These are phyloP conservation scores for Emmonsiellopsis sp. DNA, from an alignment of 2,329 filamentous ascomycete species.

Conservation along the genomic window DNA sequence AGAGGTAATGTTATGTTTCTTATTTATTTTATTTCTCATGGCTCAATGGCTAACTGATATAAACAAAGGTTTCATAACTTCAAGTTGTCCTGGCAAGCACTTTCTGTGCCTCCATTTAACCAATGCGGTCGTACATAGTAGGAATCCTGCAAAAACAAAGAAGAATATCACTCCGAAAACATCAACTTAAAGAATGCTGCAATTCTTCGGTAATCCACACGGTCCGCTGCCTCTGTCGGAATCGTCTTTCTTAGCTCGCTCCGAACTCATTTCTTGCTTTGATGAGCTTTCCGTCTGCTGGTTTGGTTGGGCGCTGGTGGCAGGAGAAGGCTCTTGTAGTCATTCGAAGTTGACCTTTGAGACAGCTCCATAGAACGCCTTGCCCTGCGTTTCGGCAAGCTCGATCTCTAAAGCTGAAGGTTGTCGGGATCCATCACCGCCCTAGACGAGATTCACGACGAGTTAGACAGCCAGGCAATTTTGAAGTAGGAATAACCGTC, in stretches of 20 bases:
- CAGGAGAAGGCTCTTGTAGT: slow-evolving; percentile 56
- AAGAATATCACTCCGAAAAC: not conserved
- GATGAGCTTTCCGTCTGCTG: slow-evolving; percentile 15
- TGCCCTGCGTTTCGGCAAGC: slow-evolving; percentile 73
- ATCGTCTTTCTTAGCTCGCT: slow-evolving; percentile 34
- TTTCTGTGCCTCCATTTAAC: not conserved
- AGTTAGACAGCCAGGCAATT: no score
- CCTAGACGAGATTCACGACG: slow-evolving; percentile 22
- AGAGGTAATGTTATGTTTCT: not conserved
- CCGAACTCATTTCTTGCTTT: slow-evolving; percentile 9
- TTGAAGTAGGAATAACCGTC: no score
- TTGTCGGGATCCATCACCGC: slow-evolving; percentile 70
- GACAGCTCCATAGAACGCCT: slow-evolving; percentile 70
- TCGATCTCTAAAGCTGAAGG: slow-evolving; percentile 66
- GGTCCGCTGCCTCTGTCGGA: slow-evolving; percentile 50
- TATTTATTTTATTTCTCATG: not conserved
- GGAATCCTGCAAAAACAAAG: not conserved
- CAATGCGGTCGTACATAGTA: no score
- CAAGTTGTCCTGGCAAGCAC: no score
- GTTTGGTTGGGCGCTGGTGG: slow-evolving; percentile 19
- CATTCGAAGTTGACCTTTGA: slow-evolving; percentile 62
- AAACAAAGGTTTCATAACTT: not conserved
- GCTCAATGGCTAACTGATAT: not conserved
- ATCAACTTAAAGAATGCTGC: slow-evolving; percentile 49
- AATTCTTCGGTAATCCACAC: slow-evolving; percentile 70